Evolutionary conservation across 1,284 basidiomycete genomes (phyloP), one percentile per base, ranked within the genome.

Genomic region (Leccinum griseonigrum): DNA sequence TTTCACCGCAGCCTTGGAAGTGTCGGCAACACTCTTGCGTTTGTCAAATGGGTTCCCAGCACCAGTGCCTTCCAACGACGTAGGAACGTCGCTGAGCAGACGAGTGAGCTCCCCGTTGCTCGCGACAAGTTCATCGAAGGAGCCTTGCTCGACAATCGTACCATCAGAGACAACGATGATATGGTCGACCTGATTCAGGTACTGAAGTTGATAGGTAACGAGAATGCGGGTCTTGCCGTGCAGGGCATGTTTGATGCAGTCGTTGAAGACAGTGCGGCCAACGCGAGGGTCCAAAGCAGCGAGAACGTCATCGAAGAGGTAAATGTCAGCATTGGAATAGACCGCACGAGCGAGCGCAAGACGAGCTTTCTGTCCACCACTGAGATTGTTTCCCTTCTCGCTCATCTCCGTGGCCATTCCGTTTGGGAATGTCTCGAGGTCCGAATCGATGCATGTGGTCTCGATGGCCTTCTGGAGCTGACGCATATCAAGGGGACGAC

Each of bases 361-460:
- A 29, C 85, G 77, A 16, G 86, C 86, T 75, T 77, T 75, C 84
- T 88, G 72, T 58, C 64, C 63, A 56, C 64, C 79, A 72, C 80
- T 81, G 36, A 84, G 71, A 14, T 83, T 84, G 58, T 80, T 70
- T 10, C 82, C 83, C 64, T 82, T 84, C 68, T 84, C 82, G 28
- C 82, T 83, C 48, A 84, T 81, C 62, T 88, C 85, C 0, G 87
- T 88, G 61, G 78, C 64, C 68, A 88, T 85, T 2, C 86, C 85
- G 46, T 84, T 83, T n/a, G 84, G 83, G 65, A 86, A 85, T 6
- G 86, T 69, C 51, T 75, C 78, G 28, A 87, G 72, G 66, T 87
- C 85, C 14, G 65, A 65, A 51, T 72, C 68, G 28, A 72, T 73
- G 34, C 71, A 71, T 5, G 72, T 72, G 10, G 65, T 68, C 43